phyloP scores from a whole-genome alignment of 768 basidiomycete species.

The Kondoa malvinella region DNA sequence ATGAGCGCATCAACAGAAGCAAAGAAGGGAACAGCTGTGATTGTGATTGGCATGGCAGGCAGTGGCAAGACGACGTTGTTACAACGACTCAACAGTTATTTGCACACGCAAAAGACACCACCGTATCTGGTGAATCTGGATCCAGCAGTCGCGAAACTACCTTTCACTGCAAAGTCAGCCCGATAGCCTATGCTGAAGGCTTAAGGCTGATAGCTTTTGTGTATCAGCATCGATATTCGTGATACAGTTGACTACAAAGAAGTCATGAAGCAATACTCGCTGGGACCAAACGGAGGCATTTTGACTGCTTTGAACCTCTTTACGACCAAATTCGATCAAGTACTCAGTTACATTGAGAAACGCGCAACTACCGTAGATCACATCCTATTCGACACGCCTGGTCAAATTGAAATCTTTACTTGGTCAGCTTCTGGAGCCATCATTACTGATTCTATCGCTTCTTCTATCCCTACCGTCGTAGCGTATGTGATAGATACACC shows the following conservation, averaged over 20 bases:
- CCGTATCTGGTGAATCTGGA: conserved; percentile 97
- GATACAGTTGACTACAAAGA: conserved; percentile 95
- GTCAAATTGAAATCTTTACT: conserved; percentile 98
- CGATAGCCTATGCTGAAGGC: background rate
- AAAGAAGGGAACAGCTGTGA: background rate
- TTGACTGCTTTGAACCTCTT: conserved; percentile 92
- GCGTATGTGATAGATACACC: conserved; percentile 98
- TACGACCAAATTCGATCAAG: conserved; percentile 98
- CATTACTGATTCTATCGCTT: conserved; percentile 91
- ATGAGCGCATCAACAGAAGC: background rate
- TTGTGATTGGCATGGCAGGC: background rate
- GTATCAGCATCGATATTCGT: conserved; percentile 70
- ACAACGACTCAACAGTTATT: conserved; percentile 78
- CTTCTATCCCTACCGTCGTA: conserved; percentile 78
- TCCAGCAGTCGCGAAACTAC: conserved; percentile 77
- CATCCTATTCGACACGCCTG: conserved; percentile 89
- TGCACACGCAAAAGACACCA: conserved; percentile 43
- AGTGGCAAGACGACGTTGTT: conserved; percentile 89
- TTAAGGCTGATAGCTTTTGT: background rate
- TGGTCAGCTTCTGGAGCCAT: conserved; percentile 99
- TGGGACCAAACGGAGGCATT: conserved; percentile 96
- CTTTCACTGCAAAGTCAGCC: conserved; percentile 62
- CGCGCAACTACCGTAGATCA: conserved; percentile 78
- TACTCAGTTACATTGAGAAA: conserved; percentile 77
- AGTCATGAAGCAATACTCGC: conserved; percentile 99